phyloP scores from a whole-genome alignment of 2,329 filamentous ascomycete species.

The Fusarium torulosum region DNA sequence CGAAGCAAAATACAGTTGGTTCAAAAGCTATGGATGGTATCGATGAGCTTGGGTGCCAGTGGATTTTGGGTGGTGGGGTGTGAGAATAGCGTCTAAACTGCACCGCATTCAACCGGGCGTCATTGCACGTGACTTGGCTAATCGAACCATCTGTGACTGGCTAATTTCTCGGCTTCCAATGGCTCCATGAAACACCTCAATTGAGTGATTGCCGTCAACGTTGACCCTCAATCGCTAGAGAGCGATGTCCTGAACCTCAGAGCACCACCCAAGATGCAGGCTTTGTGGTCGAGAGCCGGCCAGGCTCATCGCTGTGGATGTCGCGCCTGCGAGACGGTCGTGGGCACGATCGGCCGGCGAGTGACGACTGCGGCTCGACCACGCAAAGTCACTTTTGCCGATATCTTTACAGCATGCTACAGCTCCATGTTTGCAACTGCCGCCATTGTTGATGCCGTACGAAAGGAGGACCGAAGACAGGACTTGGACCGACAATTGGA shows the following conservation, averaged over 20 bases:
- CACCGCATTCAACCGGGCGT: background rate
- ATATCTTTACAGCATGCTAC: conserved; percentile 75
- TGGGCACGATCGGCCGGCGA: conserved; percentile 63
- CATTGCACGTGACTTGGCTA: conserved; percentile 42
- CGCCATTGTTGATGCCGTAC: conserved; percentile 70
- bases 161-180: conserved; percentile 40
- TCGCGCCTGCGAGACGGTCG: conserved; percentile 67
- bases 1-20: conserved; percentile 28
- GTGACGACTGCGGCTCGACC: conserved; percentile 62
- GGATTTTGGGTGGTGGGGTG: conserved; percentile 46
- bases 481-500: conserved; percentile 73
- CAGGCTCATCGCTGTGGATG: conserved; percentile 74
- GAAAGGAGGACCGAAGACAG: conserved; percentile 68
- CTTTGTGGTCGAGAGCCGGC: conserved; percentile 75
- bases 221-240: conserved; percentile 24
- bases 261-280: conserved; percentile 68
- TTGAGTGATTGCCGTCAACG: conserved; percentile 33
- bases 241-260: conserved; percentile 43
- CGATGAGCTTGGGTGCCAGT: conserved; percentile 7
- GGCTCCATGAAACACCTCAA: conserved; percentile 44
- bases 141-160: conserved; percentile 48
- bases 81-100: conserved; percentile 39
- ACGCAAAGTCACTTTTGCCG: conserved; percentile 63
- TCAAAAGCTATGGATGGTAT: conserved; percentile 19
- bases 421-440: conserved; percentile 76